Conservation (phyloP, 1,284 basidiomycete species). For the Pulveroboletus sp. region DNA sequence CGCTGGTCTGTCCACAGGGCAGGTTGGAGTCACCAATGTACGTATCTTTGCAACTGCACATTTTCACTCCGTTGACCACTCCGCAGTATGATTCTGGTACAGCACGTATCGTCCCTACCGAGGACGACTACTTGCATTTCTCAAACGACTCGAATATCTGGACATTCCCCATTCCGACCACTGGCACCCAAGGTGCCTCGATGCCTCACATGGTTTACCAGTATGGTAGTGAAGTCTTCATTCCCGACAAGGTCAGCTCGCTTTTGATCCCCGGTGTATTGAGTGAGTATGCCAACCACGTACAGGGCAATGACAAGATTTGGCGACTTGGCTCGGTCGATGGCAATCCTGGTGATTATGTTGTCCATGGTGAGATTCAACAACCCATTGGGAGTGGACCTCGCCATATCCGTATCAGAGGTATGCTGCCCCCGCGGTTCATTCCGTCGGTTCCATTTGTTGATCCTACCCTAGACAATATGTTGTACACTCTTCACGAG, state of each 20-base stretch:
- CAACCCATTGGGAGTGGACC: conserved; percentile 69
- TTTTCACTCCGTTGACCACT: background rate
- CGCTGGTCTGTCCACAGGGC: conserved; percentile 51
- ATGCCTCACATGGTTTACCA: conserved; percentile 67
- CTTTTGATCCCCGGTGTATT: background rate
- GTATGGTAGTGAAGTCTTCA: conserved; percentile 52
- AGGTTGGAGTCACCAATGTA: conserved; percentile 61
- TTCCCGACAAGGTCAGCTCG: conserved; percentile 61
- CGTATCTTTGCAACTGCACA: conserved; percentile 17
- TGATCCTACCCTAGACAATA: conserved; percentile 44
- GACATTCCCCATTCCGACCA: conserved; percentile 50
- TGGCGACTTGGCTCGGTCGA: conserved; percentile 54
- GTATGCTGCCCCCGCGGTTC: background rate
- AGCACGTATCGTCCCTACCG: conserved; percentile 54
- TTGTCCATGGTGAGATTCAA: conserved; percentile 60
- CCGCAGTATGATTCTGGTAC: conserved; percentile 58
- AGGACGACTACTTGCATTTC: conserved; percentile 44
- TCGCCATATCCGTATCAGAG: conserved; percentile 16
- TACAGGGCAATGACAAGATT: conserved; percentile 62
- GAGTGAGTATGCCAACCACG: background rate
- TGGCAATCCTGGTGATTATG: conserved; percentile 44
- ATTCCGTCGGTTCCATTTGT: background rate
- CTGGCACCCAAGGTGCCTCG: conserved; percentile 41
- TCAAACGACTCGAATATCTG: conserved; percentile 43
- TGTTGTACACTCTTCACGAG: conserved; percentile 65